Conservation (phyloP, 2,329 filamentous ascomycete species). For the Cercospora beticola region DNA sequence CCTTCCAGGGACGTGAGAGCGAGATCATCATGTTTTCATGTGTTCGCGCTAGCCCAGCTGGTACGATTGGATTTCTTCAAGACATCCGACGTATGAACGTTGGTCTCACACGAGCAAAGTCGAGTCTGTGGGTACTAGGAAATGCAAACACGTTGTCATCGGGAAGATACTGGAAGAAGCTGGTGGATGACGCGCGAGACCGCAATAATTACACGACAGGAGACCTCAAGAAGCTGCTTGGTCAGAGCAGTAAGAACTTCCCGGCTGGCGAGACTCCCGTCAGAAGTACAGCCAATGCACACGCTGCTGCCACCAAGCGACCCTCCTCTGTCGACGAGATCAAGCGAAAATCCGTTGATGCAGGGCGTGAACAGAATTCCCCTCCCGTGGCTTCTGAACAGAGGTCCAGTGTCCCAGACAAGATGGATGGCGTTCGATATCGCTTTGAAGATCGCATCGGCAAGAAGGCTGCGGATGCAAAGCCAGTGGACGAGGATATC, state of each 20-base stretch:
- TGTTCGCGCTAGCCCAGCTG: constrained; percentile 85
- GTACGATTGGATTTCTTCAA: constrained; percentile 97
- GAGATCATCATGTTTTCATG: constrained; percentile 99
- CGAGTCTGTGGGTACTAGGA: constrained; percentile 92
- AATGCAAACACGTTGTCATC: constrained; percentile 83
- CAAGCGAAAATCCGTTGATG: neutral
- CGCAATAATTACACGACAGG: constrained; percentile 76
- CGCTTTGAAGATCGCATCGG: constrained; percentile 34
- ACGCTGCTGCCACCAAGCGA: neutral
- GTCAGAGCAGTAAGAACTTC: constrained; percentile 51
- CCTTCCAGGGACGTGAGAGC: constrained; percentile 93
- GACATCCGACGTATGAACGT: constrained; percentile 99
- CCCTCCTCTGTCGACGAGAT: neutral
- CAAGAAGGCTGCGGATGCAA: constrained; percentile 24
- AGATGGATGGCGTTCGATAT: constrained; percentile 41
- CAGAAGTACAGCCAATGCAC: constrained; percentile 31
- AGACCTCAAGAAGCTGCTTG: constrained; percentile 57
- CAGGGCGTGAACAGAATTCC: neutral
- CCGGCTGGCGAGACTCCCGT: constrained; percentile 28
- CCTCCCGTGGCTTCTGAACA: neutral
- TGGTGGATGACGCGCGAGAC: constrained; percentile 76
- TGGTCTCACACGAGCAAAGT: constrained; percentile 92
- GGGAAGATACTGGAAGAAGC: constrained; percentile 84
- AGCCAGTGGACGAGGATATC: constrained; percentile 28
- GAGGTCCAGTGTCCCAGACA: constrained; percentile 27